These are phyloP conservation scores for Aegilops sharonensis DNA, from an alignment of 176 grass and related monocot genomes.

Conservation along the genomic window DNA sequence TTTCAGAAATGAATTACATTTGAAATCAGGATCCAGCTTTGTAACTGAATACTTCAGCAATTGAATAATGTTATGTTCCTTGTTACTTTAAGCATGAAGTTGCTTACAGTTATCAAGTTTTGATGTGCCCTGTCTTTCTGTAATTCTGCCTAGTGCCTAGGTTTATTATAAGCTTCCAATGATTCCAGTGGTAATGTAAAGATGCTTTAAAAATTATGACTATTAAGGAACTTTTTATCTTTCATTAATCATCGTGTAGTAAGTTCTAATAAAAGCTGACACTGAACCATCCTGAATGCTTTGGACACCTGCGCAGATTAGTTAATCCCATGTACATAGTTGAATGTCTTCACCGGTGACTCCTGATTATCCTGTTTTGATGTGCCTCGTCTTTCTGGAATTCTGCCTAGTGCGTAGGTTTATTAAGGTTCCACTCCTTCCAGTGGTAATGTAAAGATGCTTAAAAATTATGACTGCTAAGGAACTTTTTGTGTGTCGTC, in stretches of 20 bases:
- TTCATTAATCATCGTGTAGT: neutral
- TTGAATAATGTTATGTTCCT: neutral
- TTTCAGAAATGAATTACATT: neutral
- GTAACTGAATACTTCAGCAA: neutral
- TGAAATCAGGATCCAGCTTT: neutral
- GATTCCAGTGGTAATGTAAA: neutral
- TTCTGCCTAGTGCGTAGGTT: neutral
- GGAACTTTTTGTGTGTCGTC: neutral
- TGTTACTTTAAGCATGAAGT: neutral
- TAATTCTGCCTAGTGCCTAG: neutral
- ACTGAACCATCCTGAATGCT: neutral
- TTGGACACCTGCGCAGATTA: neutral
- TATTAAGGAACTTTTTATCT: neutral
- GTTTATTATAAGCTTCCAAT: neutral
- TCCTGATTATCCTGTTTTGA: neutral
- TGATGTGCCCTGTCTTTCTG: neutral
- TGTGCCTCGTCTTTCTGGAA: neutral
- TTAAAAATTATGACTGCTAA: neutral
- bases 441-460: neutral
- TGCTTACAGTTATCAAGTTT: neutral
- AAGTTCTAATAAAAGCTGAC: neutral
- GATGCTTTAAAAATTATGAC: neutral
- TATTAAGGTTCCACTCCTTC: neutral
- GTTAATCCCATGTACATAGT: neutral
- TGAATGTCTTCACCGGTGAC: neutral